A percentile compares a stretch with the other conserved stretches of the same genome.
Conservation (phyloP, 352 stramenopile genomes). For the Globisporangium polare region DNA sequence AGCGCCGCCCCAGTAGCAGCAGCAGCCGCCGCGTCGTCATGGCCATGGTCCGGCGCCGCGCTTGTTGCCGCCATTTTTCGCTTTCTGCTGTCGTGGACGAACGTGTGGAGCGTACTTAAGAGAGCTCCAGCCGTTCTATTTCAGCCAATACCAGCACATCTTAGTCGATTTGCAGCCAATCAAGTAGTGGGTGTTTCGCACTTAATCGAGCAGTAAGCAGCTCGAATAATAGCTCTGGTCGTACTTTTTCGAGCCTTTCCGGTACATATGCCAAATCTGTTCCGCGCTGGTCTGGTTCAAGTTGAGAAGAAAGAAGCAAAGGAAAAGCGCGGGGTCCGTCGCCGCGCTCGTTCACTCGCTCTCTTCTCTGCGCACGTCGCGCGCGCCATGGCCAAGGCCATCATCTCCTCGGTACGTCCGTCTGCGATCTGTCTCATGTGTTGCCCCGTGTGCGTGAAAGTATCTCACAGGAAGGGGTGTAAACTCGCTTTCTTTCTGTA, state of each 20-base stretch:
- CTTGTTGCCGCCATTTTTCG: slow-evolving; percentile 6
- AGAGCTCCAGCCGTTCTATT: background rate
- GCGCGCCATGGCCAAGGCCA: slow-evolving; percentile 16
- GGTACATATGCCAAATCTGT: background rate
- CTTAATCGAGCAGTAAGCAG: background rate
- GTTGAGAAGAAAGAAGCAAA: background rate
- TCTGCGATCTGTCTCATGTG: background rate
- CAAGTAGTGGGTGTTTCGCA: background rate
- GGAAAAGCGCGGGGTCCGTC: background rate
- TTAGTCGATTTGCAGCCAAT: background rate
- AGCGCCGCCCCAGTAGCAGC: background rate
- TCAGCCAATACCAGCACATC: background rate
- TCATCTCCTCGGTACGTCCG: slow-evolving; percentile 17
- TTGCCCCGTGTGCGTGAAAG: background rate
- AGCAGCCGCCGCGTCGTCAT: background rate
- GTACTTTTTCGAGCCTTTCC: background rate
- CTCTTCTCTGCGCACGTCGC: background rate
- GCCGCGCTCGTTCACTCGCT: background rate
- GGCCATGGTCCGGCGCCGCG: background rate
- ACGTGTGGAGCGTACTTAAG: background rate
- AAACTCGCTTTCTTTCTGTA: background rate
- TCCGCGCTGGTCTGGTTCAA: background rate
- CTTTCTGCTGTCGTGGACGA: background rate
- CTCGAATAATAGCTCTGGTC: background rate
- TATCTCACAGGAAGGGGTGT: too few relatives aligned